Base-by-base conservation (phyloP, 768 basidiomycete genomes). In the Collybia sp. region DNA sequence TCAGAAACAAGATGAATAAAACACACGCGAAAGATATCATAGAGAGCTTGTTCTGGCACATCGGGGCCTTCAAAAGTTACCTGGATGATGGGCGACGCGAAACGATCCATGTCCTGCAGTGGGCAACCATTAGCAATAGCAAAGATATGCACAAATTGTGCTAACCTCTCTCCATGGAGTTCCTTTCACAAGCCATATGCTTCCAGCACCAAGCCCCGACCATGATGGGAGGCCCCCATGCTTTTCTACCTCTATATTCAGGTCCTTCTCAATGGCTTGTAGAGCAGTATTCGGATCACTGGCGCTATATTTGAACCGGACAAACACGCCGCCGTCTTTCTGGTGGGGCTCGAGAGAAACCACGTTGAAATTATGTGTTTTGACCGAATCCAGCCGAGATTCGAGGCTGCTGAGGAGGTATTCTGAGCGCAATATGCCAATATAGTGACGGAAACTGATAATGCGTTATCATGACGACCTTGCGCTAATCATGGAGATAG, bases 11-110 rank as follows among this genome's bases (percentile, higher is more conserved):
- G 39, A 10, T 16, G 25, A 36, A 15, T 33, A 44, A 41, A 12
- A 64, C 82, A 52, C 64, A 89, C 91, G 41, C 93, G 75, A 48
- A 93, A 79, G 17, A 91, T 64, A 19, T 83, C 70, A 58, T 92
- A 97, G 0, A 95, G 67, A 0, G 71, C 60, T 62, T 94, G 88
- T 56, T 94, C 90, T 20, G 77, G 75, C 1, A 93, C 67, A 58
- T 96, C 93, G 1, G 91, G 85, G 0, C 95, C 95, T 30, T 95
- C 88, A 53, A 95, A 97, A 5, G 79, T 67, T n/a, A 95, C 77
- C 48, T 79, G 79, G 42, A 97, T 58, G 8, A 85, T 72, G 2
- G 73, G 68, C 15, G 87, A 85, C 0, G 92, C 83, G 60, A 82
- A 95, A 43, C 88, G 74, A 47, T 83, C 73, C 80, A 97, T 82